These are phyloP conservation scores for Diaporthe citri DNA, from an alignment of 2,329 filamentous ascomycete species.

Conservation along the genomic window DNA sequence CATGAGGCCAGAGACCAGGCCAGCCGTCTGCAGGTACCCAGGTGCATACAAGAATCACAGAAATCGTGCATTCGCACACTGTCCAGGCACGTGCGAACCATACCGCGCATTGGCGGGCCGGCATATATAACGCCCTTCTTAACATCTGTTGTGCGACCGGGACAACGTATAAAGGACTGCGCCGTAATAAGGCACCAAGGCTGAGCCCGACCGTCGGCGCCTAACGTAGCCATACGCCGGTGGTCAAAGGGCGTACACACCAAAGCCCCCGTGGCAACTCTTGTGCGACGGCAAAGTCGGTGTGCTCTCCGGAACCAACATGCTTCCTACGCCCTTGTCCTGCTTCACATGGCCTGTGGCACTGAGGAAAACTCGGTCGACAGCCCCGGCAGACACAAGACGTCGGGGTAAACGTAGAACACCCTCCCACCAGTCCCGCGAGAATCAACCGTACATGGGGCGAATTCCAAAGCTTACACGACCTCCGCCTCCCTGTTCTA, in stretches of 20 bases:
- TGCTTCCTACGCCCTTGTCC: background rate
- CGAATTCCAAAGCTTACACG: background rate
- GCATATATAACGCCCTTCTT: background rate
- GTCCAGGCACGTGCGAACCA: background rate
- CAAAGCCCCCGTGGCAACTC: background rate
- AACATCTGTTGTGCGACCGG: conserved; percentile 30
- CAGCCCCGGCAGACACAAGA: background rate
- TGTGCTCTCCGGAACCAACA: background rate
- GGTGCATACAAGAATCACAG: background rate
- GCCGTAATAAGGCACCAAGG: conserved; percentile 12
- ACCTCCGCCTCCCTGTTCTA: background rate
- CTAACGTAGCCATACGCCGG: conserved; percentile 1
- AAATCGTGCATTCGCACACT: background rate
- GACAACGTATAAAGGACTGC: background rate
- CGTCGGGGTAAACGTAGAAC: background rate
- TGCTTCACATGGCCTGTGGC: background rate
- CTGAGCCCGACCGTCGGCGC: conserved; percentile 8
- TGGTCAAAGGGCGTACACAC: background rate
- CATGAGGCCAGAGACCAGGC: background rate
- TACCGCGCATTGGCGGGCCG: background rate
- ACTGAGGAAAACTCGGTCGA: background rate
- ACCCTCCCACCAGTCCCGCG: conserved; percentile 5
- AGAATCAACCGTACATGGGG: background rate
- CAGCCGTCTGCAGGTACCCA: background rate
- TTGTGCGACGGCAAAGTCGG: conserved; percentile 17